Evolutionary conservation across 2,329 filamentous ascomycete genomes (phyloP), one percentile per base, ranked within the genome.

Genomic region (Escovopsis sp.): DNA sequence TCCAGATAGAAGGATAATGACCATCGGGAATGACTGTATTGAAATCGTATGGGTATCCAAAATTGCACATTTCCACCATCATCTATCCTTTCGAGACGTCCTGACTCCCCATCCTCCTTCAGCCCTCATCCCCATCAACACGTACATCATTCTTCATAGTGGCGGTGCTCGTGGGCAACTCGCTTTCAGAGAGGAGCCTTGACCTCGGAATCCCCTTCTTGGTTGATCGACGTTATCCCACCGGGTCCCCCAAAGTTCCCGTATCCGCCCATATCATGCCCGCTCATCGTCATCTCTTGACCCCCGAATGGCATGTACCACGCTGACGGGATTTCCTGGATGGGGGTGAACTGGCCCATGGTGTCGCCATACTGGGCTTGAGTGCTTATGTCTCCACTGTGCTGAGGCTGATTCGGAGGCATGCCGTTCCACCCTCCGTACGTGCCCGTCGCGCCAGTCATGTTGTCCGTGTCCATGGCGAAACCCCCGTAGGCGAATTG

Each of bases 231-330:
- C 33, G 58, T 52, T 51, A 68, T 60, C 35, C 56, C 58, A 19
- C 56, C 57, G 18, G 61, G 53, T 40, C 60, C 58, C 4, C 61
- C 62, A 52, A 75, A 73, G 26, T 55, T 60, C 26, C 62, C 62
- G 49, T 74, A 75, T 9, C 60, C 60, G 46, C 75, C 73, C 26
- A 70, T 59, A 33, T 62, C 62, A 23, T 57, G 57, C 48, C 70
- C 54, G 7, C 59, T 61, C 26, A 66, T 53, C 18, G 58, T 59
- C 41, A 68, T 49, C 33, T 73, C 71, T 42, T 71, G 70, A 6
- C 75, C 61, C 44, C 77, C 74, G 62, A 94, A 94, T 1, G 88
- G 86, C 67, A 94, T 79, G 59, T 93, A 94, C 85, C 88, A 96
- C 5, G 83, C 85, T 41, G 80, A 81, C 40, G 66, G 72, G 2